Evolutionary conservation across 805 yeast genomes (phyloP).

Genomic region (Myxozyma geophila): DNA sequence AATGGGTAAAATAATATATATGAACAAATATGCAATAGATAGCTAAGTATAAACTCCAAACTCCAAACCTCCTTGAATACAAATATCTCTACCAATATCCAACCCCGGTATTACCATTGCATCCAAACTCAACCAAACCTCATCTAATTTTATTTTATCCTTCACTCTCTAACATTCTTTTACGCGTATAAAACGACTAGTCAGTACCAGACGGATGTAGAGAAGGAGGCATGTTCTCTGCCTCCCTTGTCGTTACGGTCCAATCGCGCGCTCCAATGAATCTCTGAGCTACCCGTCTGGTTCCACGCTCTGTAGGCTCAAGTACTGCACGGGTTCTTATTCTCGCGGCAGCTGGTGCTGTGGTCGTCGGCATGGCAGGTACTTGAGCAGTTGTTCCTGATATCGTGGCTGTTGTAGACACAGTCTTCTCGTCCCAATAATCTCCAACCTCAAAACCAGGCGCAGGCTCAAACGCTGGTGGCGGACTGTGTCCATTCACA

Average conservation of each 20-base stretch:
- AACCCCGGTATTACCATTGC: too few species aligned
- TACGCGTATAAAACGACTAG: too few species aligned
- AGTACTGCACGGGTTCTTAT: constrained; percentile 10
- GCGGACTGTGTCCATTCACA: constrained; percentile 36
- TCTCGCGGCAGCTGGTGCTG: background rate
- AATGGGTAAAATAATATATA: too few species aligned
- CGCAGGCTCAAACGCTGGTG: constrained; percentile 53
- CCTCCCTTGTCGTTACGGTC: constrained; percentile 16
- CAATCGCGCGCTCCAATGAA: constrained; percentile 34
- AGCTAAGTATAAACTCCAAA: too few species aligned
- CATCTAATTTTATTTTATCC: too few species aligned
- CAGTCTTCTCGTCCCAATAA: constrained; percentile 52
- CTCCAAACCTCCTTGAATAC: too few species aligned
- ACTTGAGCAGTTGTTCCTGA: background rate
- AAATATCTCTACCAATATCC: too few species aligned
- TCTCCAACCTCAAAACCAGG: constrained; percentile 54
- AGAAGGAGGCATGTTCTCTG: too few species aligned
- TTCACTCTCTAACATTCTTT: too few species aligned
- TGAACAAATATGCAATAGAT: too few species aligned
- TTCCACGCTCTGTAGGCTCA: constrained; percentile 22
- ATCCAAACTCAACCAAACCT: too few species aligned
- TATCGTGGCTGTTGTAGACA: background rate
- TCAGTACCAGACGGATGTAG: too few species aligned
- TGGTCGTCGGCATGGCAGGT: background rate
- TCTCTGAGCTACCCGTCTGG: constrained; percentile 21